Evolutionary conservation across 106 monocot genomes (phyloP), one percentile per base, ranked within the genome.

Genomic region (Apostasia shenzhenica): DNA sequence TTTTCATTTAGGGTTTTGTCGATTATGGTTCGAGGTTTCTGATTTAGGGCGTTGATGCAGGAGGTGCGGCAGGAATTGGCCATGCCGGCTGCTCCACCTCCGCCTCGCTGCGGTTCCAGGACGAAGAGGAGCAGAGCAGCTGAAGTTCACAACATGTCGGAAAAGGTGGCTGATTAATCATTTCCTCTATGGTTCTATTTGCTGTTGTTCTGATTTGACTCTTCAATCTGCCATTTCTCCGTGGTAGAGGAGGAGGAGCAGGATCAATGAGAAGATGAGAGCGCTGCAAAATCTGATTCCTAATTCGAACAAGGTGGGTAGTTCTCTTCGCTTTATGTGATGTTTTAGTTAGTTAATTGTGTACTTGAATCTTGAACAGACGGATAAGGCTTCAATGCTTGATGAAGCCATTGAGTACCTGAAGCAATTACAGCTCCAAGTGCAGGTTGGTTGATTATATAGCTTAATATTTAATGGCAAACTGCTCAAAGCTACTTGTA

Each of bases 71-170:
- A 75, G 53, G 67, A 64, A 61, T 67, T 68, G 38, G 75, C 76
- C 56, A 80, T 72, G 75, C 65, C 72, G 4, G 71, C 13, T 60
- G 70, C 63, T 66, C 63, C 55, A 39, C 50, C 41, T 38, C 70
- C 69, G 40, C 65, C 75, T 4, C 72, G 79, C 58, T 47, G 66
- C 43, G 41, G 72, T 45, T 82, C 87, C 12, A 77, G 91, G 2
- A 81, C 82, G 38, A 91, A 91, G 82, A 68, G 91, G 54, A 87
- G 84, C 73, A 66, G 91, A 45, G 91, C 91, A 6, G 91, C 91
- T 41, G 91, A 87, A 67, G 91, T 91, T 13, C 91, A 91, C 59
- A 91, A 87, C 58, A 70, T 91, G 75, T 91, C 91, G 2, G 91
- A 91, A 37, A 91, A 87, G 84, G 87, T 91, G 26, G 38, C 41